Base-by-base conservation (phyloP, 306 rosid genomes). In the Glycine soja region DNA sequence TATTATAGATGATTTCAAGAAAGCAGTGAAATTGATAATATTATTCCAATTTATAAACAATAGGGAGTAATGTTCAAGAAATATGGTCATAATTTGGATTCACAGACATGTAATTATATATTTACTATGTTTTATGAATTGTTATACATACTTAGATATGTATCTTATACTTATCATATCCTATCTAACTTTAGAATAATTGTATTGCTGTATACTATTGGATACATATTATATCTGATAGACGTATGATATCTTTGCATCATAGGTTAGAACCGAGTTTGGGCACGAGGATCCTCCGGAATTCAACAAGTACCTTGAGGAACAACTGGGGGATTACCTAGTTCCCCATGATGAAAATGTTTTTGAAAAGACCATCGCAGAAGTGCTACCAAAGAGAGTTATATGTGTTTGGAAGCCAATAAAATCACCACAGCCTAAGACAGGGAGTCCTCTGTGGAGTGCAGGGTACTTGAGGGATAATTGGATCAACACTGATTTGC, bases 321-420 rank as follows among this genome's bases (percentile, higher is more conserved):
- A 90, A 0, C 82, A 90, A n/a, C 70, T 95, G 4, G 98, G 97
- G 2, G 97, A 95, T 74, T 87, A 67, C 75, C 73, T 95, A 40
- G 78, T 93, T 72, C 90, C 78, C 30, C 94, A 95, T 42, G 93
- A 95, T 13, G 96, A 95, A 0, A 57, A 58, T 2, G 92, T 90
- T 6, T 95, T 91, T 14, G 80, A 65, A 0, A 95, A 91, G 85
- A 89, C 92, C 3, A 84, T 95, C 1, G n/a, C 88, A 0, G 92
- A 95, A 12, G 10, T 95, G 10, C 30, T 93, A 24, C 99, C 99
- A 0, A 91, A 81, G 85, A 88, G 97, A 53, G 75, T 93, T 42
- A 88, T 95, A 13, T 95, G 99, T 1, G 82, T 95, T 19, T 95
- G 99, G 99, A 95, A 95, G 81, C 98, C 99, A 4, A 89, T 93